Percentiles rank a stretch among this genome's conserved stretches.
Conservation (phyloP, 768 basidiomycete genomes). For the Punctularia strigosozonata region DNA sequence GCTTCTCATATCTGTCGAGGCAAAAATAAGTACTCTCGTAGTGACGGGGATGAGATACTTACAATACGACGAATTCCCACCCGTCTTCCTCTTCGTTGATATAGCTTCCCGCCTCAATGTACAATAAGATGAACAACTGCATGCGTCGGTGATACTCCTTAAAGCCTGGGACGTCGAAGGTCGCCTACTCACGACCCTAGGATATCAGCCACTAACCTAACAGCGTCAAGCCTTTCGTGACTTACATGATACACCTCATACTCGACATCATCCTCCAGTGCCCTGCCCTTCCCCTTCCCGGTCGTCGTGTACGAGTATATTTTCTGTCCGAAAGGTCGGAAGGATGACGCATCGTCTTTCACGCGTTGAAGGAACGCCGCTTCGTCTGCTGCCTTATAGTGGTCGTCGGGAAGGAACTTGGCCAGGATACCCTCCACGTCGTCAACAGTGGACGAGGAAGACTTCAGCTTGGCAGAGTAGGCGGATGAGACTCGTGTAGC, state of each 20-base stretch:
- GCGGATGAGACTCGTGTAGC: constrained; percentile 60
- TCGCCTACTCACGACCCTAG: no score
- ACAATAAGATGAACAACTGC: constrained; percentile 90
- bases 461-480: constrained; percentile 54
- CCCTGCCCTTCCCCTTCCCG: constrained; percentile 45
- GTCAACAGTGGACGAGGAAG: constrained; percentile 64
- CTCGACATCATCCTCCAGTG: constrained; percentile 44
- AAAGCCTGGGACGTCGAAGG: constrained; percentile 80
- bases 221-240: constrained; percentile 3
- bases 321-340: constrained; percentile 66
- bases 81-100: constrained; percentile 87
- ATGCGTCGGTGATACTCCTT: constrained; percentile 82
- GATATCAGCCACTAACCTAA: constrained; percentile 2
- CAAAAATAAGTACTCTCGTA: background rate
- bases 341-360: constrained; percentile 64
- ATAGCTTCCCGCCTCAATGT: constrained; percentile 93
- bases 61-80: constrained; percentile 92
- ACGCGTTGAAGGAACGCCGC: constrained; percentile 56
- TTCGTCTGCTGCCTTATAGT: constrained; percentile 41
- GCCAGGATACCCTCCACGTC: constrained; percentile 73
- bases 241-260: constrained; percentile 90
- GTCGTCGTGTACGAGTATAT: constrained; percentile 58
- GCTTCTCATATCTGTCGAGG: constrained; percentile 65
- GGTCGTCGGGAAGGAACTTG: constrained; percentile 39
- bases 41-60: constrained; percentile 18